A percentile compares a stretch with the other conserved stretches of the same genome.
phyloP scores from a whole-genome alignment of 768 basidiomycete species.

The Agaricus subrufescens region DNA sequence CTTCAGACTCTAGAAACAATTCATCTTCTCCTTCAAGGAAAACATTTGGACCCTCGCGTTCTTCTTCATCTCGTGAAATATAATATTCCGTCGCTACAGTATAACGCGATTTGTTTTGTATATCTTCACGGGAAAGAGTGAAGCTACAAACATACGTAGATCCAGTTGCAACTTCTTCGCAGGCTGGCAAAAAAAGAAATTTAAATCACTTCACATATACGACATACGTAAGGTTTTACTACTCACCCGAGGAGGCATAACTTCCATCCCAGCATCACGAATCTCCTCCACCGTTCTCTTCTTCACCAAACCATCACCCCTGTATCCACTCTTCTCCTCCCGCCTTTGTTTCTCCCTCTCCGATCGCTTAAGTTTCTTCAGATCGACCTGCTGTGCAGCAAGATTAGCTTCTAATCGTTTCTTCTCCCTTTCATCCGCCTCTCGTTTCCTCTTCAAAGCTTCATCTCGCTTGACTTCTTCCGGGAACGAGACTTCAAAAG shows the following conservation, averaged over 20 bases:
- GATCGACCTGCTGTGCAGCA: not conserved
- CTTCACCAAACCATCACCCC: not conserved
- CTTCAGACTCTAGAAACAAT: not conserved
- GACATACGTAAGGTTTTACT: not conserved
- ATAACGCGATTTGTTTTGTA: not conserved
- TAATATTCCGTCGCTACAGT: slow-evolving; percentile 4
- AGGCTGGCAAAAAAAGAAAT: not conserved
- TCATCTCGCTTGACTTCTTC: slow-evolving; percentile 24
- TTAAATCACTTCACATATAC: not conserved
- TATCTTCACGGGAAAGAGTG: not conserved
- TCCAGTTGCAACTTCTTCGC: slow-evolving; percentile 7
- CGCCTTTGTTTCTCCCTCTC: slow-evolving; percentile 2
- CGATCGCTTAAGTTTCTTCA: slow-evolving; percentile 4
- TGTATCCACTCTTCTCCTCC: not conserved
- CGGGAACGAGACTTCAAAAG: slow-evolving; percentile 52
- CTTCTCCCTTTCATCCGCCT: slow-evolving; percentile 7
- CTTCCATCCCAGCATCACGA: not conserved
- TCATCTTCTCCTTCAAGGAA: slow-evolving; percentile 10
- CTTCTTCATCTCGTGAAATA: not conserved
- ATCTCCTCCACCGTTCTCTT: not conserved
- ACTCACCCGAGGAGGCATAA: not conserved
- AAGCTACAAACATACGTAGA: slow-evolving; percentile 5
- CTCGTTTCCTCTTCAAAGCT: slow-evolving; percentile 1
- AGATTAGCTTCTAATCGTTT: not conserved
- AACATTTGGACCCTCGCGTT: not conserved